Evolutionary conservation across 371 early-diverging fungal species (phyloP).

Genomic region (Chytridium lagenaria): DNA sequence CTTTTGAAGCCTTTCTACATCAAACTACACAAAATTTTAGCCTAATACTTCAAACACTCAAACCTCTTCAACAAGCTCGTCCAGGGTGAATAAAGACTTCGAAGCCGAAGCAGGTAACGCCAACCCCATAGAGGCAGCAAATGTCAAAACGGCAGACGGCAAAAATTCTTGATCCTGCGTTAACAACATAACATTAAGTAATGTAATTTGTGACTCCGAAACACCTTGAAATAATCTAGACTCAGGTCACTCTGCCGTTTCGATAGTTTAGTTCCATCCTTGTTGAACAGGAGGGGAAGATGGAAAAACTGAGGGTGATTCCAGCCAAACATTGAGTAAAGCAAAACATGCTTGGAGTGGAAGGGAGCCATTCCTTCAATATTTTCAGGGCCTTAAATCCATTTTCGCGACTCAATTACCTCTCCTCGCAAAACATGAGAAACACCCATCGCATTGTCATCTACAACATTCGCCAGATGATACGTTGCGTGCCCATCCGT

Average conservation of each 20-base stretch:
- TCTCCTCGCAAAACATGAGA: slow-evolving; percentile 94
- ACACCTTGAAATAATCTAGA: slow-evolving; percentile 65
- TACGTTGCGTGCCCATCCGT: slow-evolving; percentile 94
- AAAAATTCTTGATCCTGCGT: slow-evolving; percentile 75
- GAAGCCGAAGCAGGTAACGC: slow-evolving; percentile 60
- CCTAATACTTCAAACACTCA: background rate
- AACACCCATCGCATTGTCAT: slow-evolving; percentile 90
- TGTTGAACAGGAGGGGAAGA: slow-evolving; percentile 85
- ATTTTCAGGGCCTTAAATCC: too few species aligned
- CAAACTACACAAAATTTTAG: slow-evolving; percentile 61
- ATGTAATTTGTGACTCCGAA: too few species aligned
- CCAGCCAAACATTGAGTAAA: slow-evolving; percentile 88
- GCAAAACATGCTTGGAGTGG: slow-evolving; percentile 86
- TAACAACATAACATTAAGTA: too few species aligned
- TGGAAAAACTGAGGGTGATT: slow-evolving; percentile 80
- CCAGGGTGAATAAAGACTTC: slow-evolving; percentile 69
- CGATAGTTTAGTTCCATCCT: slow-evolving; percentile 83
- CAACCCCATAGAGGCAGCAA: slow-evolving; percentile 90
- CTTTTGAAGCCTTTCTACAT: slow-evolving; percentile 71
- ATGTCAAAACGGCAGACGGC: slow-evolving; percentile 89
- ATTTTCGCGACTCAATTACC: slow-evolving; percentile 44
- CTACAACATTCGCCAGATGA: slow-evolving; percentile 94
- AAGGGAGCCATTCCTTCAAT: slow-evolving; percentile 88
- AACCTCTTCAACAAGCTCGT: slow-evolving; percentile 71
- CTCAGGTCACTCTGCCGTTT: slow-evolving; percentile 84